These are phyloP conservation scores for Huntiella bhutanensis DNA, from an alignment of 2,329 filamentous ascomycete species.

Conservation along the genomic window DNA sequence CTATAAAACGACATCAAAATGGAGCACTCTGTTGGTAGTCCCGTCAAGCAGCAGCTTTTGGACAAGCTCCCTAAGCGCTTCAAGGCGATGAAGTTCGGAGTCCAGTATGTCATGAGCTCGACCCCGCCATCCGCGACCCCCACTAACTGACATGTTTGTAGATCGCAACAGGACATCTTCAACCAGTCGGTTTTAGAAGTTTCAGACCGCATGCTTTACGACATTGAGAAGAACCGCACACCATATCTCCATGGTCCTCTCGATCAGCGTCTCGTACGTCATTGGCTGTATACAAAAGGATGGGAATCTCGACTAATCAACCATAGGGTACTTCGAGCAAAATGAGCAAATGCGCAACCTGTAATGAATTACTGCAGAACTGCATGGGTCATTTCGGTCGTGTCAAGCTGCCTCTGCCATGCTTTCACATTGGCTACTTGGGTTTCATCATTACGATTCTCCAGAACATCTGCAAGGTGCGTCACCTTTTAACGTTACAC, in stretches of 20 bases:
- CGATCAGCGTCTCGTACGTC: conserved; percentile 53
- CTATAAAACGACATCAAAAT: conserved; percentile 3
- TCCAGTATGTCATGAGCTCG: conserved; percentile 41
- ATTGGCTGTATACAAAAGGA: background rate
- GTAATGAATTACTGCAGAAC: conserved; percentile 57
- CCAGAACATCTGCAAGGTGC: conserved; percentile 79
- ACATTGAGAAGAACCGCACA: conserved; percentile 60
- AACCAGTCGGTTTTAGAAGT: conserved; percentile 90
- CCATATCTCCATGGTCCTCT: conserved; percentile 71
- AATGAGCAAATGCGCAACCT: conserved; percentile 60
- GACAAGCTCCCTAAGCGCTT: conserved; percentile 82
- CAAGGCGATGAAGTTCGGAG: conserved; percentile 83
- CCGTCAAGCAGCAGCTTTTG: conserved; percentile 69
- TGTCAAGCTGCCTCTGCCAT: conserved; percentile 73
- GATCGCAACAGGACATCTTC: conserved; percentile 82
- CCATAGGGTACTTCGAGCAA: conserved; percentile 66
- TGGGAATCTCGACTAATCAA: background rate
- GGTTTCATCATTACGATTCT: conserved; percentile 83
- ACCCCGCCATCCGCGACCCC: background rate
- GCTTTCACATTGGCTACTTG: conserved; percentile 91
- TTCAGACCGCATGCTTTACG: conserved; percentile 84
- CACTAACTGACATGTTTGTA: conserved; percentile 17
- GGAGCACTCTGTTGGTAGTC: conserved; percentile 16
- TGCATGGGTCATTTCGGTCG: conserved; percentile 95
- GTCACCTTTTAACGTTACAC: conserved; percentile 2